phyloP scores from a whole-genome alignment of 768 basidiomycete genomes.

The Naganishia vishniacii region DNA sequence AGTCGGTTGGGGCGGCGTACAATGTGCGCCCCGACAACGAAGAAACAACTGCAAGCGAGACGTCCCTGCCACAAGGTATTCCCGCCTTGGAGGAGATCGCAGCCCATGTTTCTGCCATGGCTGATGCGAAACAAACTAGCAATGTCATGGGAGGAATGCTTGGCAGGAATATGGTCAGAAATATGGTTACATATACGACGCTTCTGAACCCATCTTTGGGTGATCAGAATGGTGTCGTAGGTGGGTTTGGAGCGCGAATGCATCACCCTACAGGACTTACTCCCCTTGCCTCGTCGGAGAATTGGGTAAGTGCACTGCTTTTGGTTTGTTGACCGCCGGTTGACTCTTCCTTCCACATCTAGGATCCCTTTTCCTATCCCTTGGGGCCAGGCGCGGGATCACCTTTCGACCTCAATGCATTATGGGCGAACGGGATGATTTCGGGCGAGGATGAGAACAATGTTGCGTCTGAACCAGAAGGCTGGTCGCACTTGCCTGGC shows the following conservation, averaged over 20 bases:
- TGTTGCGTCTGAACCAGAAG: conserved; percentile 12
- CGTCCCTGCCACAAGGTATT: conserved; percentile 36
- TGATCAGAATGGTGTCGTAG: background rate
- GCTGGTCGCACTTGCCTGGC: conserved; percentile 26
- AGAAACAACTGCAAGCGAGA: conserved; percentile 23
- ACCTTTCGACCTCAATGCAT: conserved; percentile 8
- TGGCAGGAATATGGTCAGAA: background rate
- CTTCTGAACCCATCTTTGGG: background rate
- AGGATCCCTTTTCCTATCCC: conserved; percentile 10
- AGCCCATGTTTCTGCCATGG: background rate
- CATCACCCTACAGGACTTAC: background rate
- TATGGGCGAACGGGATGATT: conserved; percentile 10
- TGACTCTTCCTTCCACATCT: background rate
- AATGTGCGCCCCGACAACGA: background rate
- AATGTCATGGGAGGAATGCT: background rate
- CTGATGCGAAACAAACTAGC: background rate
- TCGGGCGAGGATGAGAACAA: conserved; percentile 10
- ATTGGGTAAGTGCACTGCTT: conserved; percentile 16
- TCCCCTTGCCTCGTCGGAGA: background rate
- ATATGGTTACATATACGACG: background rate
- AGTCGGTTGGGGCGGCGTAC: conserved; percentile 25
- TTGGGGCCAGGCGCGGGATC: conserved; percentile 2
- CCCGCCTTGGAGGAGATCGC: background rate
- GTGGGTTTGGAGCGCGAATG: background rate
- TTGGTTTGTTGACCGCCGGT: no score